Conservation (phyloP, 75 land plant species). For the Selaginella tamariscina region DNA sequence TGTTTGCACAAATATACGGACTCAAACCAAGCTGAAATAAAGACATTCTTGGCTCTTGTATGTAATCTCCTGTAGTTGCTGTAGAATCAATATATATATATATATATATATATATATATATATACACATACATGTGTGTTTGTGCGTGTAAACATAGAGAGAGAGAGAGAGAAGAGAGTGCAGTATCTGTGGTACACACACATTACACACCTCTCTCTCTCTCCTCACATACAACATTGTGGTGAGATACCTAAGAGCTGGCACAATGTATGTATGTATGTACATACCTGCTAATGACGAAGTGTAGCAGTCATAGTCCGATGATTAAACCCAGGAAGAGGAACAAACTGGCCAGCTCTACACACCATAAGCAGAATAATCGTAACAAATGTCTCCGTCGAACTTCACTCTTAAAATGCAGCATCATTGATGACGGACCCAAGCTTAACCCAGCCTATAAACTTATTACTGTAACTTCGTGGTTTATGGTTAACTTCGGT, state of each 20-base stretch:
- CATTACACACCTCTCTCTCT: too few species aligned
- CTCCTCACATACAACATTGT: too few species aligned
- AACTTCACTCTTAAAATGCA: slow-evolving; percentile 91
- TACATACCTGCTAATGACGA: background rate
- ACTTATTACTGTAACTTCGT: slow-evolving; percentile 41
- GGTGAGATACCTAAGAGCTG: too few species aligned
- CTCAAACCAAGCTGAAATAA: slow-evolving; percentile 91
- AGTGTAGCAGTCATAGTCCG: slow-evolving; percentile 49
- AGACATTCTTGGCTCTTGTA: slow-evolving; percentile 66
- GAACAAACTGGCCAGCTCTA: slow-evolving; percentile 79
- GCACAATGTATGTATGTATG: too few species aligned
- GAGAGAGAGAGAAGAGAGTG: background rate
- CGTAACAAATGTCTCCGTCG: slow-evolving; percentile 71
- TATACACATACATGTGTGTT: background rate
- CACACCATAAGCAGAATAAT: slow-evolving; percentile 53
- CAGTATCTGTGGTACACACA: too few species aligned
- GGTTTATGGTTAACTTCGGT: background rate
- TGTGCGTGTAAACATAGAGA: background rate
- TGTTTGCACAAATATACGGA: slow-evolving; percentile 82
- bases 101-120: background rate
- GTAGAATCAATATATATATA: background rate
- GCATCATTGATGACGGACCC: slow-evolving; percentile 60
- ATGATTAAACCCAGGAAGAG: slow-evolving; percentile 90
- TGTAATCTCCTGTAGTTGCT: slow-evolving; percentile 29
- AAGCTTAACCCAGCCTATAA: slow-evolving; percentile 58